phyloP scores from a whole-genome alignment of 2,329 filamentous ascomycete species.

The Colletotrichum viniferum region DNA sequence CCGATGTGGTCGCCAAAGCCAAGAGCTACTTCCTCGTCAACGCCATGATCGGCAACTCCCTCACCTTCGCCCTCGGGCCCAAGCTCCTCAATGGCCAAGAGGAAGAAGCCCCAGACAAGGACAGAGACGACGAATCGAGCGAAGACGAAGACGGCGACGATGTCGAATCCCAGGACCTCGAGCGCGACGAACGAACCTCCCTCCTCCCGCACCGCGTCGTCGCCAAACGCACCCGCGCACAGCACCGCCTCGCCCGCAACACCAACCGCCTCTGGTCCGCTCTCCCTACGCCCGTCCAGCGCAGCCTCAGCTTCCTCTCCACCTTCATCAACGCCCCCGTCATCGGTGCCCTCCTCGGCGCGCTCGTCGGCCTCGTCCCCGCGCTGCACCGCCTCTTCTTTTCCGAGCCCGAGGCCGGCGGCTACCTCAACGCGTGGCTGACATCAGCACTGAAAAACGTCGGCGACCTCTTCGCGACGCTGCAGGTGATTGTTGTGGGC shows the following conservation, averaged over 20 bases:
- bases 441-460: slow-evolving; percentile 66
- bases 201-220: slow-evolving; percentile 3
- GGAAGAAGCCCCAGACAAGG: slow-evolving; percentile 14
- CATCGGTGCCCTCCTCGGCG: slow-evolving; percentile 63
- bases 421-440: slow-evolving; percentile 70
- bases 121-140: background rate
- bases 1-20: slow-evolving; percentile 58
- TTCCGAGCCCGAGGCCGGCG: slow-evolving; percentile 57
- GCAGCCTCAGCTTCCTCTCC: slow-evolving; percentile 39
- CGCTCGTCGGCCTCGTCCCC: slow-evolving; percentile 63
- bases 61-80: slow-evolving; percentile 69
- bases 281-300: slow-evolving; percentile 19
- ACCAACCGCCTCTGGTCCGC: slow-evolving; percentile 3
- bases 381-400: slow-evolving; percentile 67
- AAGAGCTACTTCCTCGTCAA: slow-evolving; percentile 72
- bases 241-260: slow-evolving; percentile 2
- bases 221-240: slow-evolving; percentile 34
- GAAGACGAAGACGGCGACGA: background rate
- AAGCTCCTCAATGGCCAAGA: slow-evolving; percentile 16
- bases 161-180: slow-evolving; percentile 9
- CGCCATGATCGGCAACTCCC: slow-evolving; percentile 64
- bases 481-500: slow-evolving; percentile 70
- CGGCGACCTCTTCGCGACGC: slow-evolving; percentile 65
- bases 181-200: slow-evolving; percentile 11
- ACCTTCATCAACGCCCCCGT: slow-evolving; percentile 67